Evolutionary conservation across 106 monocot species (phyloP).

Genomic region (Agapanthus africanus): DNA sequence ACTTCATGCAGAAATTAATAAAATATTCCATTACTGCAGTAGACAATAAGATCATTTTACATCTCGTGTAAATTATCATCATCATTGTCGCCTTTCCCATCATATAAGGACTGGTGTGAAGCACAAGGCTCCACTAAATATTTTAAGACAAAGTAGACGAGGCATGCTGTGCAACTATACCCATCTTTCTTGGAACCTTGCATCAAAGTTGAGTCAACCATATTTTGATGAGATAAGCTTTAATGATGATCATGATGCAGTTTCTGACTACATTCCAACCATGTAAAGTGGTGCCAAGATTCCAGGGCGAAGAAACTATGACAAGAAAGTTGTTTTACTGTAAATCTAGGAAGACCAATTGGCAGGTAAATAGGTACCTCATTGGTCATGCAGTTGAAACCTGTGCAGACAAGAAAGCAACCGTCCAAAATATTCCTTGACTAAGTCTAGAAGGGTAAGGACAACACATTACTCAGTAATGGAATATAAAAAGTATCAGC

Average conservation of each 20-base stretch:
- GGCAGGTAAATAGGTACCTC: not conserved
- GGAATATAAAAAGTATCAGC: not conserved
- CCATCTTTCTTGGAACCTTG: no score
- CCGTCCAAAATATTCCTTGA: not conserved
- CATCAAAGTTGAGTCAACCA: no score
- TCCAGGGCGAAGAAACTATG: not conserved
- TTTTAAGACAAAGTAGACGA: no score
- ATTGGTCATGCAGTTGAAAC: not conserved
- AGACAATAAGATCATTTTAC: not conserved
- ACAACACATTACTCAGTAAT: not conserved
- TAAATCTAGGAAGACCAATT: not conserved
- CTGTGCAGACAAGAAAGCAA: not conserved
- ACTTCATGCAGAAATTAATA: not conserved
- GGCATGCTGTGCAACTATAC: no score
- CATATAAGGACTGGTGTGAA: not conserved
- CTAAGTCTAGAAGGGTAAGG: not conserved
- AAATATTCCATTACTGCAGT: not conserved
- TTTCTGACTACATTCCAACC: not conserved
- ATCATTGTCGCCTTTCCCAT: not conserved
- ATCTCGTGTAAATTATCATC: no score
- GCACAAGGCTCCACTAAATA: constrained; percentile 2
- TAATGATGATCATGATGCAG: no score
- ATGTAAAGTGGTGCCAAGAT: not conserved
- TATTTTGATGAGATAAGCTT: not conserved
- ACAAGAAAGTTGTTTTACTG: not conserved